Evolutionary conservation across 495 filamentous ascomycete genomes (phyloP), one percentile per base, ranked within the genome.

Genomic region (Penicilliopsis zonata): DNA sequence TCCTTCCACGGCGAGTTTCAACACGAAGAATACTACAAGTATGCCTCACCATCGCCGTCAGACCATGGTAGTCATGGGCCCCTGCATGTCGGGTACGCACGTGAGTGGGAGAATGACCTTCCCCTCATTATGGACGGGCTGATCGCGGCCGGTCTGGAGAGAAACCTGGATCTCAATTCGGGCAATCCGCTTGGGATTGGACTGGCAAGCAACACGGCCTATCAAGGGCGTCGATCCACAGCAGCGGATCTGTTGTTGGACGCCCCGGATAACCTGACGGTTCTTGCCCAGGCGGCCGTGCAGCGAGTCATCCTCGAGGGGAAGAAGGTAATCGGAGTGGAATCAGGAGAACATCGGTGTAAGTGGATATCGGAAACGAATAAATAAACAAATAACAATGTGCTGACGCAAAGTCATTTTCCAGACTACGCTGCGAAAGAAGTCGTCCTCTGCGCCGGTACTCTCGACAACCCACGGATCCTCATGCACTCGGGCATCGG

Each of bases 401-500:
- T 28, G 8, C 12, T 30, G 7, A 7, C n/a, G 21, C 21, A 7
- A 28, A 13, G 26, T 13, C 26, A 15, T 18, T 31, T 23, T 23
- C 21, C 19, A 50, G 52, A 58, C 35, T 31, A 48, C 16, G 65
- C 72, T 13, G 56, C 52, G 13, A 60, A 66, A 34, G 76, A 80
- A 29, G 62, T 77, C 19, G 67, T 79, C 28, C 47, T 82, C 6
- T 63, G 61, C 1, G 63, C 63, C 10, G 76, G 78, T 6, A 52
- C 74, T 1, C 53, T 77, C 14, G 65, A 80, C 45, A 55, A 53
- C 9, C 76, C 78, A 2, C 65, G 70, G 25, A 63, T 80, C 31
- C 58, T 80, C 0, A 72, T 78, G 66, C 70, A 76, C 35, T 76
- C 71, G 0, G 78, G 76, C 8, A 70, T 82, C 34, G 76, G 76